Conservation (phyloP, 352 stramenopile species). For the Poterioochromonas sp. region DNA sequence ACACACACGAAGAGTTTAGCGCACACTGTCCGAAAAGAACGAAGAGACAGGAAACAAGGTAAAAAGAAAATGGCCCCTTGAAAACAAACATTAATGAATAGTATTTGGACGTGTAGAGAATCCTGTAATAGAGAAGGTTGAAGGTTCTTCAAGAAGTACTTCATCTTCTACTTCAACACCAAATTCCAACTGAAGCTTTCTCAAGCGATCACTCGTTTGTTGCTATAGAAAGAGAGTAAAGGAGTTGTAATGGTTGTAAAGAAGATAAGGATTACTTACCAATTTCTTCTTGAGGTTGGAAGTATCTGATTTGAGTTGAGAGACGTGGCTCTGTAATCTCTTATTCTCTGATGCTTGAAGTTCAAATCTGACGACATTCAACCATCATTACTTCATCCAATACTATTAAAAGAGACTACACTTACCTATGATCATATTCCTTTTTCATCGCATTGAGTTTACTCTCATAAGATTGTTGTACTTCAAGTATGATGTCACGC, state of each 20-base stretch:
- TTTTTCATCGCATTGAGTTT: neutral
- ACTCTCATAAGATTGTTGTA: neutral
- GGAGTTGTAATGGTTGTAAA: neutral
- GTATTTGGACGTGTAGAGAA: neutral
- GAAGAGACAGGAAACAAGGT: too few relatives aligned
- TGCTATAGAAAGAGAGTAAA: constrained; percentile 20
- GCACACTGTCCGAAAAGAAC: too few relatives aligned
- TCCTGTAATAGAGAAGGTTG: neutral
- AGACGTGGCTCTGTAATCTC: constrained; percentile 33
- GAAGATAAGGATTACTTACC: neutral
- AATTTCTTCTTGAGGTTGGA: neutral
- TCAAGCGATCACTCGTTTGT: neutral
- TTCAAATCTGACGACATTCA: neutral
- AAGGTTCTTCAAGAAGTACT: neutral
- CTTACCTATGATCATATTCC: constrained; percentile 21
- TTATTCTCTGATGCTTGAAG: constrained; percentile 24
- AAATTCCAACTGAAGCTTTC: constrained; percentile 9
- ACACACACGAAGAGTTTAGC: neutral
- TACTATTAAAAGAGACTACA: neutral
- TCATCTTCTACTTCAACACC: neutral
- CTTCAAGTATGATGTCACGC: neutral
- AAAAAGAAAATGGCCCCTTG: too few relatives aligned
- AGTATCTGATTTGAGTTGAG: constrained; percentile 35
- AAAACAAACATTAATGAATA: neutral
- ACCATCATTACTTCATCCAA: too few relatives aligned